Percentiles rank a stretch among this genome's conserved stretches.
Conservation (phyloP, 2,329 filamentous ascomycete species). For the Colletotrichum scovillei region DNA sequence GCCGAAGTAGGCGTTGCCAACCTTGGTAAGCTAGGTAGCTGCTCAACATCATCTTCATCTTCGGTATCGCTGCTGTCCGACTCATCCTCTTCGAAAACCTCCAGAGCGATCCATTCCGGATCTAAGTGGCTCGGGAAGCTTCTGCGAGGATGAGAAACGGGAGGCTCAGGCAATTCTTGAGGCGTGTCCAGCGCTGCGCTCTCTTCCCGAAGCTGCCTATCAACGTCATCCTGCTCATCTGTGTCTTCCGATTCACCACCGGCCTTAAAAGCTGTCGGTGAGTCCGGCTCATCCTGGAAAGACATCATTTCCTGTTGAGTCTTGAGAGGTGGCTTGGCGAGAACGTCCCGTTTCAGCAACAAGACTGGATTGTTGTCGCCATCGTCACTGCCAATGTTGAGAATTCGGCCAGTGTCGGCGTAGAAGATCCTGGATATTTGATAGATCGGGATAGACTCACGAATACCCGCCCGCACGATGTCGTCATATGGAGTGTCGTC, state of each 20-base stretch:
- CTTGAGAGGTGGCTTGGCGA: constrained; percentile 69
- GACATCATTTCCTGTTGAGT: constrained; percentile 47
- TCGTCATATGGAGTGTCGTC: constrained; percentile 51
- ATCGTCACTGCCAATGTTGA: constrained; percentile 75
- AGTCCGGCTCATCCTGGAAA: neutral
- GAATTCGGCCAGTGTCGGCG: constrained; percentile 87
- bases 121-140: constrained; percentile 82
- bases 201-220: constrained; percentile 57
- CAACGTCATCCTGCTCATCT: constrained; percentile 56
- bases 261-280: neutral
- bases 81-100: constrained; percentile 78
- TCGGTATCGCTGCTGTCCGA: constrained; percentile 46
- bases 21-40: neutral
- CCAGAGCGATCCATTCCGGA: constrained; percentile 90
- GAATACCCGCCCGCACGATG: constrained; percentile 57
- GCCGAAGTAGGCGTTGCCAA: constrained; percentile 4
- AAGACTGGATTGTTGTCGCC: constrained; percentile 80
- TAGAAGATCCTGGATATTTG: constrained; percentile 92
- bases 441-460: constrained; percentile 64
- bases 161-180: constrained; percentile 23
- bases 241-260: constrained; percentile 23
- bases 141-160: constrained; percentile 42
- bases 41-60: constrained; percentile 52
- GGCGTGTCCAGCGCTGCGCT: constrained; percentile 39
- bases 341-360: constrained; percentile 77